A percentile compares a stretch with the other conserved stretches of the same genome.
phyloP scores from a whole-genome alignment of 352 stramenopile genomes.

The Pythium rishiriense region DNA sequence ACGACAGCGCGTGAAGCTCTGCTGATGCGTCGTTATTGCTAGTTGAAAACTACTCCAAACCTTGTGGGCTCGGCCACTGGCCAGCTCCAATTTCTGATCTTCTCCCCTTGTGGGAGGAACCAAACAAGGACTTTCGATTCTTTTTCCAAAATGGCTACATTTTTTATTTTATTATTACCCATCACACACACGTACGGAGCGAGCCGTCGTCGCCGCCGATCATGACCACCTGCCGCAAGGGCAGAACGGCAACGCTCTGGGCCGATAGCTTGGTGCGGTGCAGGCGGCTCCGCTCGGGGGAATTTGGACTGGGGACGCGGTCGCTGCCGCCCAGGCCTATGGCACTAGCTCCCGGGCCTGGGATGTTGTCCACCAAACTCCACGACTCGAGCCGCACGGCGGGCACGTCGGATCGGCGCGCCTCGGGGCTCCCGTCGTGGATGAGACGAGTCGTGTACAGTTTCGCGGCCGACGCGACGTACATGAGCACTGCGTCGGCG shows the following conservation, averaged over 20 bases:
- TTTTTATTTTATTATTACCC: neutral
- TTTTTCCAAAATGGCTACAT: neutral
- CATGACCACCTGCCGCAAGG: constrained; percentile 60
- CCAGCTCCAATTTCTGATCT: constrained; percentile 91
- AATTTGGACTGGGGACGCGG: neutral
- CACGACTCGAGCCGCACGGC: constrained; percentile 46
- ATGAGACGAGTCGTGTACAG: constrained; percentile 45
- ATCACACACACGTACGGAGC: constrained; percentile 37
- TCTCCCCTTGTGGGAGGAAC: constrained; percentile 68
- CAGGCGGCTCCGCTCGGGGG: constrained; percentile 29
- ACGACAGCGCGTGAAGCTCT: constrained; percentile 93
- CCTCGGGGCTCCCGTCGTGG: constrained; percentile 29
- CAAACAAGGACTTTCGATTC: neutral
- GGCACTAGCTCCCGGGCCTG: neutral
- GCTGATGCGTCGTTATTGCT: constrained; percentile 94
- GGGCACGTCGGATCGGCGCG: constrained; percentile 18
- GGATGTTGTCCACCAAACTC: constrained; percentile 44
- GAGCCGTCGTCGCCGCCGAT: constrained; percentile 66
- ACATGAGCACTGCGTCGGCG: constrained; percentile 44
- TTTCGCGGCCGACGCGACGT: constrained; percentile 41
- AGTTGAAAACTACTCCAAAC: constrained; percentile 95
- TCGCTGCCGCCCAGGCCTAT: neutral
- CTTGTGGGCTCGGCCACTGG: constrained; percentile 88
- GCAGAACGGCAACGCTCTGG: constrained; percentile 49
- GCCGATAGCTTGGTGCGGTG: constrained; percentile 47